These are phyloP conservation scores for Echinochloa phyllopogon DNA, from an alignment of 176 grass and related monocot genomes.

Conservation along the genomic window DNA sequence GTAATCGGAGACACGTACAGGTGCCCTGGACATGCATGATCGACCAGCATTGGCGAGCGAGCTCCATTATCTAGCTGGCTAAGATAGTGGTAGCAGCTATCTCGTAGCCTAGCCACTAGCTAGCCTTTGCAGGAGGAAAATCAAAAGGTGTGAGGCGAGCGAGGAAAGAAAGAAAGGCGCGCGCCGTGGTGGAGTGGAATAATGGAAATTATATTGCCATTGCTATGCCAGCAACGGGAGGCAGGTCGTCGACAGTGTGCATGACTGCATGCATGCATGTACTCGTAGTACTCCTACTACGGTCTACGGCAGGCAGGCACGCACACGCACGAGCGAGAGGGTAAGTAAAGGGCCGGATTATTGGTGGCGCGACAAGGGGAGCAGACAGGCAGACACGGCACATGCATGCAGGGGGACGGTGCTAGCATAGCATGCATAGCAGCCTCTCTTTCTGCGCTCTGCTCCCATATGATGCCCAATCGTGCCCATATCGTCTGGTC, in stretches of 20 bases:
- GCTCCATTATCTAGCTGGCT: neutral
- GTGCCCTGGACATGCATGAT: neutral
- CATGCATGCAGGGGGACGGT: conserved; percentile 3
- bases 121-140: neutral
- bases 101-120: no score
- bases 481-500: conserved; percentile 41
- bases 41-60: neutral
- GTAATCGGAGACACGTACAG: neutral
- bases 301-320: neutral
- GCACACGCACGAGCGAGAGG: neutral
- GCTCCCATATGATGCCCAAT: neutral
- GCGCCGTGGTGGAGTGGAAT: conserved; percentile 26
- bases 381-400: conserved; percentile 48
- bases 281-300: no score
- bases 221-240: neutral
- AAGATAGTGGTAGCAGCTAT: neutral
- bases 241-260: neutral
- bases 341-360: neutral
- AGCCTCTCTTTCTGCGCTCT: conserved; percentile 35
- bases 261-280: conserved; percentile 34
- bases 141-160: neutral
- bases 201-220: neutral
- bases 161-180: neutral
- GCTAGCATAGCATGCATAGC: neutral
- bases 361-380: conserved; percentile 8